Evolutionary conservation across 2,329 filamentous ascomycete genomes (phyloP), one percentile per base, ranked within the genome.

Genomic region (Colletotrichum lindemuthianum): DNA sequence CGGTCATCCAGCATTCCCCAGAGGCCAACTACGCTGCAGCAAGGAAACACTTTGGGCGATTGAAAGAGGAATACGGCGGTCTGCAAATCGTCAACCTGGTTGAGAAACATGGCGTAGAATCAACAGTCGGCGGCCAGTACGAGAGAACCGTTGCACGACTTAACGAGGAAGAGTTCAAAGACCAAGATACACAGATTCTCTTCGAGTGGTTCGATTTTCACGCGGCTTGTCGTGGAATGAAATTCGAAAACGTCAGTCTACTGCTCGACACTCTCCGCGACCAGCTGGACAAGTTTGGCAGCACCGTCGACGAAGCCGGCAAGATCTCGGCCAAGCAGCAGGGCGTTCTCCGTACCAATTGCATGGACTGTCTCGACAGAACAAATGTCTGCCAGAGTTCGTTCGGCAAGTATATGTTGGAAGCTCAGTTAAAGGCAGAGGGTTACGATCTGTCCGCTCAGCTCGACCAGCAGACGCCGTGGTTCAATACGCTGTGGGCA

Each of bases 121-220:
- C 88, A 11, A 87, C 90, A 15, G 88, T 98, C 52, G 96, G 94
- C 4, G 85, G 90, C 57, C 84, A 89, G 40, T 99, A 93, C 73
- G 86, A 96, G 72, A 83, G 86, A 53, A 88, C 88, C 63, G 84
- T 92, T 2, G 80, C 87, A 52, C 77, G 81, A 32, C 80, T 95
- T 57, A 97, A 96, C 68, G 83, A 89, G 8, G 82, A 86, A 45
- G 81, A 83, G 5, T 74, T 83, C 16, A 82, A 87, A 24, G 74
- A 68, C 13, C 52, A 76, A 2, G 69, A 68, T 2, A 71, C 75
- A 8, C 75, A 81, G 9, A 78, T 96, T 11, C 84, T 82, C 0
- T 96, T 97, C 72, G 92, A 97, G 73, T 99, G 96, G 96, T 99
- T 98, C 71, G 96, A 99, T 73, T 99, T 99, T 72, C 96, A 98